These are phyloP conservation scores for Sarcomyxa edulis DNA, from an alignment of 768 basidiomycete genomes.

Conservation along the genomic window DNA sequence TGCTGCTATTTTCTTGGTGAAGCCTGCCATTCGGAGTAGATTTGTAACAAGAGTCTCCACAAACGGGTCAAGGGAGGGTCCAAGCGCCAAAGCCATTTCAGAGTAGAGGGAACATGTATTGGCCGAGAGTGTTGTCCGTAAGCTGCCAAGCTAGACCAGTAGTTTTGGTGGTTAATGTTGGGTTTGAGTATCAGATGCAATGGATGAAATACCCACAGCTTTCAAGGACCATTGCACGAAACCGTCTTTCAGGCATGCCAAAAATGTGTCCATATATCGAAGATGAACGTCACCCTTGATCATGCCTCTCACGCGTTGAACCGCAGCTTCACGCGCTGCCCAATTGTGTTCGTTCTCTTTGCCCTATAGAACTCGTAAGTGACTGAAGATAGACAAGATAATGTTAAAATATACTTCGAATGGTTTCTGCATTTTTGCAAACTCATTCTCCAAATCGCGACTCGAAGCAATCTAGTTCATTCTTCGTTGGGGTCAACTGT, in stretches of 20 bases:
- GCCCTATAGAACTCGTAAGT: slow-evolving; percentile 45
- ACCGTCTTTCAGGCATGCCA: slow-evolving; percentile 66
- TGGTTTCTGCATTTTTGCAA: slow-evolving; percentile 66
- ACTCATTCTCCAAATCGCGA: slow-evolving; percentile 83
- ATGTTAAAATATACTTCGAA: slow-evolving; percentile 60
- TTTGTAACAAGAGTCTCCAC: slow-evolving; percentile 74
- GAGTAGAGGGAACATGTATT: slow-evolving; percentile 74
- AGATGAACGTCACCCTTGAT: slow-evolving; percentile 78
- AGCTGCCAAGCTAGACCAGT: slow-evolving; percentile 62
- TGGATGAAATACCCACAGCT: slow-evolving; percentile 48
- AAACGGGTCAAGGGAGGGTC: slow-evolving; percentile 67
- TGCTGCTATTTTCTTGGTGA: slow-evolving; percentile 90
- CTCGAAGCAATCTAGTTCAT: slow-evolving; percentile 70
- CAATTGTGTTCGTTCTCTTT: slow-evolving; percentile 98
- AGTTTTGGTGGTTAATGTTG: no score
- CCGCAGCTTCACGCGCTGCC: slow-evolving; percentile 72
- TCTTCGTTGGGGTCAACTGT: background rate
- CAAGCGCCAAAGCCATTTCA: slow-evolving; percentile 68
- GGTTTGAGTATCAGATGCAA: background rate
- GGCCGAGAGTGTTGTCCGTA: slow-evolving; percentile 85
- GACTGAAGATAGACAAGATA: background rate
- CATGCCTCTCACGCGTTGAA: slow-evolving; percentile 83
- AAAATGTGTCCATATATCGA: slow-evolving; percentile 70
- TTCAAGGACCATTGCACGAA: slow-evolving; percentile 83
- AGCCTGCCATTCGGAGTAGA: slow-evolving; percentile 79